Evolutionary conservation across 805 yeast genomes (phyloP), one percentile per base, ranked within the genome.

Genomic region (Ogataea minuta): DNA sequence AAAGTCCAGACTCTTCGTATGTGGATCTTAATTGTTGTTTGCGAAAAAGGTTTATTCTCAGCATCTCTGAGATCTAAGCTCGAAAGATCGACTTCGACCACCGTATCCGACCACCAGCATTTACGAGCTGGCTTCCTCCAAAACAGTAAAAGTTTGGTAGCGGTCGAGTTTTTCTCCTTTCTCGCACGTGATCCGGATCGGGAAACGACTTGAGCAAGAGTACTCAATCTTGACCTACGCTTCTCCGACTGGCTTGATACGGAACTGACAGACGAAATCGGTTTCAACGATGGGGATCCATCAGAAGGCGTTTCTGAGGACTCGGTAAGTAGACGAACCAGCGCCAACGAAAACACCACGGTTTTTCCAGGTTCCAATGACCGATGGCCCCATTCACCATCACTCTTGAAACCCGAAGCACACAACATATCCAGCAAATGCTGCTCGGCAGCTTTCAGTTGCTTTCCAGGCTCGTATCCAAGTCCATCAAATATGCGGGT

Each of bases 71-170:
- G 30, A 1, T 44, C 49, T 30, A 62, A 23, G 20, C 48, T 39
- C 9, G 57, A 45, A 4, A 74, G 48, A 24, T 63, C 63, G 15
- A 77, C 59, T 6, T 77, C 79, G 14, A 77, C 62, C 20, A 63
- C 68, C 30, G 78, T 76, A 57, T 79, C 77, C 6, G 86, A 74
- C 99, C 99, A 93, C 99, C 99, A 93, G 66, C 99, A 93, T 59
- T 93, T 93, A 57, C 98, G 76, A 2, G 99, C 99, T 1, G 99
- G 99, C 59, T 93, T 93, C 47, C 95, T 76, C 98, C 99, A 93
- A 58, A 93, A 93, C 36, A 93, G 66, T 25, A 93, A 69, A 36
- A 93, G 71, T 61, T 93, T 93, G 4, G 67, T 64, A 10, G 64
- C 65, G 44, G 62, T 64, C 16, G 71, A 62, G 48, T 65, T 64